Conservation (phyloP, 257 asterid species). For the Plantago major region DNA sequence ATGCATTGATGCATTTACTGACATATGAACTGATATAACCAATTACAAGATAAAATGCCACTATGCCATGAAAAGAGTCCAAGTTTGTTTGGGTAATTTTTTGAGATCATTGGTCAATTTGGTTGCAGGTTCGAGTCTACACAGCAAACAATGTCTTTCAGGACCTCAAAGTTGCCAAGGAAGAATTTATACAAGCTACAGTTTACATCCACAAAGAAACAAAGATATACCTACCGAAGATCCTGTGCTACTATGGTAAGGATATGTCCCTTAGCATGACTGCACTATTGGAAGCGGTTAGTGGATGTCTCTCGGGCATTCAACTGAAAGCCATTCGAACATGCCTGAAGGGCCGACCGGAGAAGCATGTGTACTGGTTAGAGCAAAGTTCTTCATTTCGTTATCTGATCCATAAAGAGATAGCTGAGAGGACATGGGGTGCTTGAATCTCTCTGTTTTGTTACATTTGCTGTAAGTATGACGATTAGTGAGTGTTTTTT, state of each 20-base stretch:
- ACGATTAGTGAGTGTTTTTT: neutral
- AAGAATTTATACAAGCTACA: conserved; percentile 61
- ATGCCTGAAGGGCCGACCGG: conserved; percentile 47
- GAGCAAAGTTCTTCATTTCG: conserved; percentile 65
- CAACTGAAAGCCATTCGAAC: conserved; percentile 46
- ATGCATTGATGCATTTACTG: too few species aligned
- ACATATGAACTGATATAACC: too few species aligned
- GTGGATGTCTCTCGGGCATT: conserved; percentile 42
- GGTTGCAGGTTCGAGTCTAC: conserved; percentile 65
- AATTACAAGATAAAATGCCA: neutral
- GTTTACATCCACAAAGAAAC: conserved; percentile 55
- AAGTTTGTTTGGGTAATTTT: neutral
- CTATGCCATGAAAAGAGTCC: neutral
- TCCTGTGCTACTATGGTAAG: conserved; percentile 53
- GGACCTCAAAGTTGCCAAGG: conserved; percentile 65
- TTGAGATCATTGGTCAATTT: conserved; percentile 3
- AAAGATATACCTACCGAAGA: conserved; percentile 65
- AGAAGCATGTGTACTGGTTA: conserved; percentile 62
- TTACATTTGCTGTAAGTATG: conserved; percentile 5
- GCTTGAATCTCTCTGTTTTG: conserved; percentile 15
- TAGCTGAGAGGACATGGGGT: conserved; percentile 32
- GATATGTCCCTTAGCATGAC: conserved; percentile 64
- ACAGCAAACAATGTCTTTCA: conserved; percentile 52
- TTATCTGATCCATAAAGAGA: conserved; percentile 60
- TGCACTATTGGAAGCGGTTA: conserved; percentile 47